These are phyloP conservation scores for Fragaria iinumae DNA, from an alignment of 306 rosid genomes.

Conservation along the genomic window DNA sequence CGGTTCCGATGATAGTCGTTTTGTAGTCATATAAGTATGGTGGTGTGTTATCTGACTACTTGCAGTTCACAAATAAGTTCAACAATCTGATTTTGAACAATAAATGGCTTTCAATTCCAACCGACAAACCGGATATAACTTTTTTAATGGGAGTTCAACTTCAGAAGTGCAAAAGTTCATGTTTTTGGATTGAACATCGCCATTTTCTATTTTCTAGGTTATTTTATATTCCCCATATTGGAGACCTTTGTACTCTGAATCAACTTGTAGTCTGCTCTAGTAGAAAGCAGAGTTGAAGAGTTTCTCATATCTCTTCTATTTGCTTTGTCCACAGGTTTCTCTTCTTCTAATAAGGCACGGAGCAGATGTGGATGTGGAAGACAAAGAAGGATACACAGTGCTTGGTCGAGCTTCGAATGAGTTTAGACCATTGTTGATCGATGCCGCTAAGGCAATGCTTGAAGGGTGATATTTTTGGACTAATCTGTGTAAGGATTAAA, in stretches of 20 bases:
- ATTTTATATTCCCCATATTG: background rate
- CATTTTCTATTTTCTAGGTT: background rate
- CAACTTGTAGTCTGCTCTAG: background rate
- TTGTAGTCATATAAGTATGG: background rate
- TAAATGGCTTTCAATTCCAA: background rate
- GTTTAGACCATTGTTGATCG: slow-evolving; percentile 55
- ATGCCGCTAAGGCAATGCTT: slow-evolving; percentile 87
- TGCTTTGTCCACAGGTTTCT: slow-evolving; percentile 49
- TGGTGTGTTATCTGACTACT: background rate
- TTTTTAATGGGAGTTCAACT: background rate
- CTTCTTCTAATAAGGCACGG: slow-evolving; percentile 90
- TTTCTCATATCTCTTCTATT: background rate
- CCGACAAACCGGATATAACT: background rate
- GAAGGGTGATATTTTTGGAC: slow-evolving; percentile 42
- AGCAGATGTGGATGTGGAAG: slow-evolving; percentile 85
- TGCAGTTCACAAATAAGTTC: background rate
- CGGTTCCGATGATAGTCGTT: background rate
- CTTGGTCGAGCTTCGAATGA: slow-evolving; percentile 79
- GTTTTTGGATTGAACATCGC: background rate
- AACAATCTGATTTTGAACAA: background rate
- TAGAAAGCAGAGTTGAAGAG: background rate
- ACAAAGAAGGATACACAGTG: slow-evolving; percentile 92
- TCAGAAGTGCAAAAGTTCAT: background rate
- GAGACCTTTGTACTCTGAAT: background rate
- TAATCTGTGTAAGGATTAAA: background rate